Base-by-base conservation (phyloP, 352 stramenopile genomes). In the Phytophthora agathidicida region DNA sequence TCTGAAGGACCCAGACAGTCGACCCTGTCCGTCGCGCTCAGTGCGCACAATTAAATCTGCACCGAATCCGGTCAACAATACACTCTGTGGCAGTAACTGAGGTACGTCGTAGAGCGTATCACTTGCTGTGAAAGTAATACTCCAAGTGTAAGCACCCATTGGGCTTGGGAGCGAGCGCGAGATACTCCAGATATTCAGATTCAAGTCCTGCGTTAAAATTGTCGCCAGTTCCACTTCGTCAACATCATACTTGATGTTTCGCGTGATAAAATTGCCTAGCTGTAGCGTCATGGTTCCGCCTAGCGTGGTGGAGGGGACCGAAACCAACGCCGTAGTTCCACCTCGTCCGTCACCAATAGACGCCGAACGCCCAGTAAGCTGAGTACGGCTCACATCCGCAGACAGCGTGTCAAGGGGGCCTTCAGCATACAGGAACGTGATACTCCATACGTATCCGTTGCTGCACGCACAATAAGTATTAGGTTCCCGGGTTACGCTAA, bases 401-500 rank as follows among this genome's bases (percentile, higher is more conserved):
- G 39, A 37, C 23, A 96, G 57, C 17, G 73, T 58, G 6, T 81
- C 62, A 1, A 94, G 46, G 1, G 75, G 67, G 0, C 84, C 84
- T 72, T 88, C 75, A 6, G 75, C 65, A 52, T 78, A 86, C 30
- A 91, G 54, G 46, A 96, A 94, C 20, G 83, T 93, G 35, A 96
- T 89, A 19, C 58, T 68, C 86, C 86, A 96, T 16, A 91, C 44
- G 43, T 77, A 96, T 14, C 56, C 84, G 45, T 89, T 77, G 10
- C 62, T 76, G 60, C 86, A 93, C 6, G 59, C 80, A 49, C 86
- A 94, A 45, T 76, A 92, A 0, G 71, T 88, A 32, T 96, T 96
- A 24, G 69, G 62, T 5, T 65, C 54, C 0, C 86, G 73, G 2
- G 63, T 71, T 11, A 96, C 80, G 27, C 59, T 68, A 7, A 93